Evolutionary conservation across 2,329 filamentous ascomycete genomes (phyloP), one percentile per base, ranked within the genome.

Genomic region (Diaporthe vexans): DNA sequence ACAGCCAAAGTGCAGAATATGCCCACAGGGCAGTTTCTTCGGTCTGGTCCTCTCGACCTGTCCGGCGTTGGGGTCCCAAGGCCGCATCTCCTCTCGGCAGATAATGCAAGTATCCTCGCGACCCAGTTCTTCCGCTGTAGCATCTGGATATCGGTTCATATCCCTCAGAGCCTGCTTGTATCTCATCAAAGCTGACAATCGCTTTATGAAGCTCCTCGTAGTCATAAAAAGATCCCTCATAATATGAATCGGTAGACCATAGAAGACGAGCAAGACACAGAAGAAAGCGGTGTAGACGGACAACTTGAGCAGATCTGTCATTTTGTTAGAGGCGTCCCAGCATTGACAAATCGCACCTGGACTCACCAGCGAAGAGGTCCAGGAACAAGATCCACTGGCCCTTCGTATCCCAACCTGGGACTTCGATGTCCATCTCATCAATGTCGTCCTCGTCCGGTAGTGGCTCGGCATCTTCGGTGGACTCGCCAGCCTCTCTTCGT

Each of bases 101-200:
- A 99, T 98, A 78, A 99, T 99, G 83, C 97, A 99, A 3, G 97
- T 97, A 79, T 97, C 95, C 81, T 98, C 96, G 65, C 94, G 89
- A 37, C 88, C 87, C 33, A 99, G 90, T 77, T 99, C 96, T 77
- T 97, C 94, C 2, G 90, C 88, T 1, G 94, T 98, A 1, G 97
- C 97, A 81, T 99, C 97, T 6, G 94, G 94, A 81, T 98, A 98
- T 75, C 91, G 91, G 80, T 97, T 97, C 95, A 99, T 98, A 81
- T 98, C 95, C 78, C 93, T 90, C 4, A 97, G 95, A 3, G 97
- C 97, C 79, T 95, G 95, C 73, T 95, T 92, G 82, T 98, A 99
- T 75, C 94, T 92, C 77, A 98, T 85, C 77, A 98, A 94, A 77
- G 97, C 95, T 76, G 92, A 90, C n/a, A 98, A 91, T 15, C 96